These are phyloP conservation scores for Penicillium vulpinum DNA, from an alignment of 2,329 filamentous ascomycete genomes.

Conservation along the genomic window DNA sequence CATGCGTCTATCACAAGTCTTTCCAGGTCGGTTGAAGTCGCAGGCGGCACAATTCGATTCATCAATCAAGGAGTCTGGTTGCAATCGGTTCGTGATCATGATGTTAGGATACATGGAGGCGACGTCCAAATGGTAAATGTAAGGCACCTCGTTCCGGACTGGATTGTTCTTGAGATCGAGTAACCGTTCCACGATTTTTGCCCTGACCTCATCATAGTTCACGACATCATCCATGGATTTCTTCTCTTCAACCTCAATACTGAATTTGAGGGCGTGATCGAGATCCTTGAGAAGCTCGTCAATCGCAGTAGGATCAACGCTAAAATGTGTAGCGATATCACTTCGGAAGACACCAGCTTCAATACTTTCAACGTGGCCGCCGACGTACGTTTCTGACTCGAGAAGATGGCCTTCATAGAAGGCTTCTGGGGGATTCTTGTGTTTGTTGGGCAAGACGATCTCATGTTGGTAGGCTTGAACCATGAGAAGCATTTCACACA, in stretches of 20 bases:
- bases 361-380: conserved; percentile 98
- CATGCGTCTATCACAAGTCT: conserved; percentile 90
- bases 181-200: conserved; percentile 73
- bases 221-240: conserved; percentile 75
- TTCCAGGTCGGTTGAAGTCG: conserved; percentile 96
- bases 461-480: conserved; percentile 91
- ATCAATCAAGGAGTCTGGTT: conserved; percentile 98
- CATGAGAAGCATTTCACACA: conserved; percentile 99
- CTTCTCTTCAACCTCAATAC: conserved; percentile 79
- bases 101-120: conserved; percentile 99
- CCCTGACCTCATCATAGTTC: conserved; percentile 82
- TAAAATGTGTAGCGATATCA: conserved; percentile 93
- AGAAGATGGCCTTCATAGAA: conserved; percentile 97
- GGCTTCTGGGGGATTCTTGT: conserved; percentile 82
- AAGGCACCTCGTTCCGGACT: conserved; percentile 77
- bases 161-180: conserved; percentile 75
- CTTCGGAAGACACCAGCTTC: conserved; percentile 95
- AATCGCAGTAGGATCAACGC: conserved; percentile 81
- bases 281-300: conserved; percentile 85
- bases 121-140: conserved; percentile 98
- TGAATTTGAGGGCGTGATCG: conserved; percentile 86
- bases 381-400: conserved; percentile 96
- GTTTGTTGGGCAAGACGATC: conserved; percentile 95
- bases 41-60: conserved; percentile 96
- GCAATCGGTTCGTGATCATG: conserved; percentile 97